Base-by-base conservation (phyloP, 345 rosid genomes). In the Brassica carinata region DNA sequence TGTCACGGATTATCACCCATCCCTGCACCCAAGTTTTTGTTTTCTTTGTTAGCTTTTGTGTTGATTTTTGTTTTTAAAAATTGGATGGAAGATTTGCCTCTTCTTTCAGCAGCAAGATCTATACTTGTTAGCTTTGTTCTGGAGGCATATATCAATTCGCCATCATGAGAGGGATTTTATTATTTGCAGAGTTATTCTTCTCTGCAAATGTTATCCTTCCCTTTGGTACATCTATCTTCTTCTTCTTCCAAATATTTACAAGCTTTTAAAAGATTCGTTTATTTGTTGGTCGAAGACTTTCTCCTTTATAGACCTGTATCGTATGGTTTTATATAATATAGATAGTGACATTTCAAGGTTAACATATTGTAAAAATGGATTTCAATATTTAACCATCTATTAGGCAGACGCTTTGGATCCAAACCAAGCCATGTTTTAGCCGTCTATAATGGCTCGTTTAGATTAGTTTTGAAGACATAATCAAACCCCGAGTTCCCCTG, bases 1-100 rank as follows among this genome's bases (percentile, higher is more conserved):
- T 85, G 83, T 96, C 99, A 1, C 88, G 95, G 77, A 96, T 85
- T 73, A 96, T 90, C 67, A 92, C 89, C 99, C 99, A 96, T 69
- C 99, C 99, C 99, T 96, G 89, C 83, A 69, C 40, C 73, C 64
- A 61, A 1, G 67, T 45, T 48, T 2, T 23, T 5, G 15, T 63
- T 53, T 13, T 63, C 14, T 31, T 40, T 18, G 1, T 1, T 43
- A 18, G 9, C 2, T 34, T 51, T 4, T 64, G 1, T 5, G n/a
- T 18, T 8, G 45, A 17, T 53, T 14, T 2, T 23, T 10, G 5
- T 5, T 51, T n/a, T 51, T 51, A 5, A 51, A 40, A 38, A 38
- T 2, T 69, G 1, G 26, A 27, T 19, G 30, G 75, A 63, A 80
- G 53, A 26, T 23, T 8, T 76, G 90, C 91, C 93, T 85, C 89